Evolutionary conservation across 352 stramenopile species (phyloP).

Genomic region (Thalassiosira exigua): DNA sequence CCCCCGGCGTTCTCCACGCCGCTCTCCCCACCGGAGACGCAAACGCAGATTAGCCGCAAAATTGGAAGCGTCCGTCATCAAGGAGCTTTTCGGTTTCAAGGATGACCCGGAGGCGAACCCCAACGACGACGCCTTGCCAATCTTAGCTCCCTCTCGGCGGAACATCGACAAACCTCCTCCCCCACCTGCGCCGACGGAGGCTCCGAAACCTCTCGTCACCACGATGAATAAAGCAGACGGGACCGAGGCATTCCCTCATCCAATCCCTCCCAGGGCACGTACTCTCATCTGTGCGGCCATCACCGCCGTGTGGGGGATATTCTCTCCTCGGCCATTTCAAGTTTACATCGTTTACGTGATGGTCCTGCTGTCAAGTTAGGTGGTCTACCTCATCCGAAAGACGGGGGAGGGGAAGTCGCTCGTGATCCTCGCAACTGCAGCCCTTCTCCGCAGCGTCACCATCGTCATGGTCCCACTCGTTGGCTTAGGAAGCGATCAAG

Average conservation of each 20-base stretch:
- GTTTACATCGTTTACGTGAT: not conserved
- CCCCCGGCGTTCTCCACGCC: no score
- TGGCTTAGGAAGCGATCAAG: constrained; percentile 28
- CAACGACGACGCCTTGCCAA: no score
- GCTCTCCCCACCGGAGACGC: not conserved
- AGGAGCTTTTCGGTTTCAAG: not conserved
- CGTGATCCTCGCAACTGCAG: constrained; percentile 3
- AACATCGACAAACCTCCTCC: no score
- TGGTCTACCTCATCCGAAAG: constrained; percentile 25
- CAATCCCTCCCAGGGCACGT: no score
- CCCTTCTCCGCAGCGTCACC: constrained; percentile 19
- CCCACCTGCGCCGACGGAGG: no score
- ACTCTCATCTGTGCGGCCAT: not conserved
- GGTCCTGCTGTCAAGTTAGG: no score
- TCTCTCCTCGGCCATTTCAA: not conserved
- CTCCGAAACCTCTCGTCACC: not conserved
- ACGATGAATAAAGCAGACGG: not conserved
- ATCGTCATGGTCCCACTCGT: constrained; percentile 21
- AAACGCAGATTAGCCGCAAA: not conserved
- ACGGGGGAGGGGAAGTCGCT: constrained; percentile 30
- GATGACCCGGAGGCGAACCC: not conserved
- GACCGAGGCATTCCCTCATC: no score
- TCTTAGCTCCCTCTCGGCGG: no score
- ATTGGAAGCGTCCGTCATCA: not conserved
- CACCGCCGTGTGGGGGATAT: not conserved